phyloP scores from a whole-genome alignment of 305 asterid species.

The Fraxinus dipetala region DNA sequence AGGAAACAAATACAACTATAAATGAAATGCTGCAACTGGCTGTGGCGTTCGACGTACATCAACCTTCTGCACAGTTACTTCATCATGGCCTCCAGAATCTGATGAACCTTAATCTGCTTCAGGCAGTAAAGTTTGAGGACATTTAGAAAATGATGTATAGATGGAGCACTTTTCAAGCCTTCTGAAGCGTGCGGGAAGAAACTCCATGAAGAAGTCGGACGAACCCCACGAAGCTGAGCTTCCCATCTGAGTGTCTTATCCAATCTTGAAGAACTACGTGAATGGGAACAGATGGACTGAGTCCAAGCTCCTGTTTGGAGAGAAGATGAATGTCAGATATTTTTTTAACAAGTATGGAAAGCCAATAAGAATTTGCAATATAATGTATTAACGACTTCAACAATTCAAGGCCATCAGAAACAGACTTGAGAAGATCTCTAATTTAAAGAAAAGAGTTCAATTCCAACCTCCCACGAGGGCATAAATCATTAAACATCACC shows the following conservation, averaged over 20 bases:
- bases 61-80: neutral
- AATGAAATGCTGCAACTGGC: conserved; percentile 18
- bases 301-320: conserved; percentile 75
- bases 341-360: neutral
- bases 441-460: neutral
- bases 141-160: neutral
- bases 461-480: neutral
- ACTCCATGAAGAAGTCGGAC: conserved; percentile 85
- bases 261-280: conserved; percentile 93
- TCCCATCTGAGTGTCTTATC: conserved; percentile 89
- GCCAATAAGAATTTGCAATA: neutral
- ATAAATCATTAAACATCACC: neutral
- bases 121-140: neutral
- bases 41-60: neutral
- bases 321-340: neutral
- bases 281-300: conserved; percentile 81
- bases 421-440: neutral
- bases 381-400: neutral
- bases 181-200: conserved; percentile 71
- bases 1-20: conserved; percentile 9
- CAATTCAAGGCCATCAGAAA: neutral
- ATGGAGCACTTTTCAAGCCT: conserved; percentile 33
- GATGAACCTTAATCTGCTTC: neutral
- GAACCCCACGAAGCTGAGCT: conserved; percentile 93
- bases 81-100: neutral